phyloP scores from a whole-genome alignment of 495 filamentous ascomycete genomes.

The Daldinia vernicosa region DNA sequence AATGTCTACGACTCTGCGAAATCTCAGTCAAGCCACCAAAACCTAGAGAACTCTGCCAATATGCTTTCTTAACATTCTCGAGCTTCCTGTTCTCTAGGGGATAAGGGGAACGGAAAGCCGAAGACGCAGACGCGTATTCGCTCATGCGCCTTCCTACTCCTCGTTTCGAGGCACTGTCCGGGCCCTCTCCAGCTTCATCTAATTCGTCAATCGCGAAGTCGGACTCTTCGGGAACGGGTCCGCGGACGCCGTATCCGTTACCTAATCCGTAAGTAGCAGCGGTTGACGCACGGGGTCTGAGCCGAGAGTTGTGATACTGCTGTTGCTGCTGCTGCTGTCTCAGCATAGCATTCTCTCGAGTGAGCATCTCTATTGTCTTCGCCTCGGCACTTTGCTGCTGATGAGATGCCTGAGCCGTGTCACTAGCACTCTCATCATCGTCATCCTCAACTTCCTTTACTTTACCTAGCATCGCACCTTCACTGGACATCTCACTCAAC shows the following conservation, averaged over 20 bases:
- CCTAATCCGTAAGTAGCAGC: constrained; percentile 62
- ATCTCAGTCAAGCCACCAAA: constrained; percentile 76
- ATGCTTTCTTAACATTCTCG: constrained; percentile 79
- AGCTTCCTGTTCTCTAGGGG: constrained; percentile 75
- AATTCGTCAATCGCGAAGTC: constrained; percentile 76
- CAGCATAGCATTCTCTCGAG: constrained; percentile 75
- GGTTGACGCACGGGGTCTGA: constrained; percentile 70
- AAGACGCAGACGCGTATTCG: constrained; percentile 69
- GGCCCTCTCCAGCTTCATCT: constrained; percentile 69
- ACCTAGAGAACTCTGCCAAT: constrained; percentile 88
- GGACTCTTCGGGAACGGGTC: constrained; percentile 72
- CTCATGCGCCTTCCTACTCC: constrained; percentile 63
- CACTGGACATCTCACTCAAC: constrained; percentile 79
- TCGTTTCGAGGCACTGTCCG: constrained; percentile 62
- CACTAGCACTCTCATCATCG: constrained; percentile 72
- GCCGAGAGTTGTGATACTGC: constrained; percentile 66
- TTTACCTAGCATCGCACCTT: constrained; percentile 74
- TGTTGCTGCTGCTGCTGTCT: constrained; percentile 69
- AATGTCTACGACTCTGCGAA: constrained; percentile 91
- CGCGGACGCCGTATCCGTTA: constrained; percentile 68
- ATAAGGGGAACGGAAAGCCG: constrained; percentile 64
- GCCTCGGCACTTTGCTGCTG: constrained; percentile 65
- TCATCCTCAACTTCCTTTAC: constrained; percentile 87
- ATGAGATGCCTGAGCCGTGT: constrained; percentile 61
- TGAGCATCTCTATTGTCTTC: constrained; percentile 76